A percentile compares a stretch with the other conserved stretches of the same genome.
Conservation (phyloP, 2,329 filamentous ascomycete genomes). For the Cucurbitaria berberidis region DNA sequence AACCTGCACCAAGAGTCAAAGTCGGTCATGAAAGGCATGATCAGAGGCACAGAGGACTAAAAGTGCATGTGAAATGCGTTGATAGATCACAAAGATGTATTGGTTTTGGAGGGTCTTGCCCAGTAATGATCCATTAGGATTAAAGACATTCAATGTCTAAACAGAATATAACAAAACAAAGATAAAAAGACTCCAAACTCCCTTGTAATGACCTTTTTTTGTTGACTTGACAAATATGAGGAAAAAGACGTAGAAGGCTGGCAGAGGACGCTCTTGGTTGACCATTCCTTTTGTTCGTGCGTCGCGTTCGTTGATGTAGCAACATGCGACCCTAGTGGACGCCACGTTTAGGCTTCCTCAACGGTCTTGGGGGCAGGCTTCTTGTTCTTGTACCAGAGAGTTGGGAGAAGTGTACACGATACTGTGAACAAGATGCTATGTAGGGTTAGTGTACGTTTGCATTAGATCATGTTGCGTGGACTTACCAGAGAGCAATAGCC, state of each 20-base stretch:
- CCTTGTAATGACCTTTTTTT: conserved; percentile 27
- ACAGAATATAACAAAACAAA: conserved; percentile 20
- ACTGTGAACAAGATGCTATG: conserved; percentile 54
- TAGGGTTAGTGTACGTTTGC: conserved; percentile 11
- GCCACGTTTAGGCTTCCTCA: conserved; percentile 33
- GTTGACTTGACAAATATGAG: conserved; percentile 8
- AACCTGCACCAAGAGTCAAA: too few relatives aligned
- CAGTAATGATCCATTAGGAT: conserved; percentile 31
- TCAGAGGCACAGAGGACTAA: background rate
- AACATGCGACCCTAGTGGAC: background rate
- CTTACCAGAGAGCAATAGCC: conserved; percentile 75
- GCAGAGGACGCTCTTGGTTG: conserved; percentile 26
- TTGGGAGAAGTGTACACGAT: conserved; percentile 54
- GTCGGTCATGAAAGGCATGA: too few relatives aligned
- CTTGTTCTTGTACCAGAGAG: conserved; percentile 58
- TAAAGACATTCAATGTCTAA: conserved; percentile 46
- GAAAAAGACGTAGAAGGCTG: conserved; percentile 5
- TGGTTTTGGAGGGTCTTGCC: conserved; percentile 1
- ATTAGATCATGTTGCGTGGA: conserved; percentile 9
- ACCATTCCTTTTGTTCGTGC: conserved; percentile 19
- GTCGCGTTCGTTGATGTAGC: background rate
- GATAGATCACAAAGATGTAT: background rate
- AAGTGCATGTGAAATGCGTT: background rate
- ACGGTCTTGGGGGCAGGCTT: conserved; percentile 48
- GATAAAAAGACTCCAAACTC: conserved; percentile 25